Evolutionary conservation across 2,329 filamentous ascomycete genomes (phyloP).

Genomic region (Ploettnerulaceae sp.): DNA sequence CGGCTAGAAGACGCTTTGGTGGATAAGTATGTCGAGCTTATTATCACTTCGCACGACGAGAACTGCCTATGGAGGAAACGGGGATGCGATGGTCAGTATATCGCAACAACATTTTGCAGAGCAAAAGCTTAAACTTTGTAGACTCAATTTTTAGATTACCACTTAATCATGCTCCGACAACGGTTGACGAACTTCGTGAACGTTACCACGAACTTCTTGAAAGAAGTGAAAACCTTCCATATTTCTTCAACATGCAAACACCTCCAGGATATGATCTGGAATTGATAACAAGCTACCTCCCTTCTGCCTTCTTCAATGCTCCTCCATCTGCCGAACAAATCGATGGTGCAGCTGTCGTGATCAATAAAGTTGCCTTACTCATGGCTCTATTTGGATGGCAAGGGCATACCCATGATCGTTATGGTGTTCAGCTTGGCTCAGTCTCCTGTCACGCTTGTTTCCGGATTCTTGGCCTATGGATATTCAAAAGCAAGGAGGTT

Average conservation of each 20-base stretch:
- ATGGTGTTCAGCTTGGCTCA: conserved; percentile 37
- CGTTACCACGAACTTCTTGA: conserved; percentile 61
- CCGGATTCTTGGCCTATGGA: conserved; percentile 85
- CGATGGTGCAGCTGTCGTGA: conserved; percentile 18
- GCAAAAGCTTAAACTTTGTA: conserved; percentile 30
- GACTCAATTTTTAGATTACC: conserved; percentile 57
- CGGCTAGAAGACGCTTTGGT: conserved; percentile 59
- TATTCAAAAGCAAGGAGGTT: conserved; percentile 75
- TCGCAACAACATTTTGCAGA: conserved; percentile 22
- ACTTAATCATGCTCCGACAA: conserved; percentile 55
- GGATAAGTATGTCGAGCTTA: conserved; percentile 67
- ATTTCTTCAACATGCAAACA: conserved; percentile 53
- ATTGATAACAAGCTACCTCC: conserved; percentile 45
- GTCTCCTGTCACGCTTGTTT: conserved; percentile 76
- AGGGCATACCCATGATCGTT: conserved; percentile 37
- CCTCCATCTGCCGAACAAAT: not conserved
- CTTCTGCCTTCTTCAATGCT: conserved; percentile 48
- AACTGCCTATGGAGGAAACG: conserved; percentile 81
- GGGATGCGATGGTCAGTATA: conserved; percentile 75
- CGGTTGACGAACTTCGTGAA: conserved; percentile 52
- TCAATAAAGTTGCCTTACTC: conserved; percentile 59
- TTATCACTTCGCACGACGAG: conserved; percentile 70
- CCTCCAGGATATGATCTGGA: conserved; percentile 50
- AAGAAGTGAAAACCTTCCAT: conserved; percentile 53
- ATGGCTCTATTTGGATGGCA: conserved; percentile 75